phyloP scores from a whole-genome alignment of 2,329 filamentous ascomycete genomes.

The Colletotrichum eleusines region DNA sequence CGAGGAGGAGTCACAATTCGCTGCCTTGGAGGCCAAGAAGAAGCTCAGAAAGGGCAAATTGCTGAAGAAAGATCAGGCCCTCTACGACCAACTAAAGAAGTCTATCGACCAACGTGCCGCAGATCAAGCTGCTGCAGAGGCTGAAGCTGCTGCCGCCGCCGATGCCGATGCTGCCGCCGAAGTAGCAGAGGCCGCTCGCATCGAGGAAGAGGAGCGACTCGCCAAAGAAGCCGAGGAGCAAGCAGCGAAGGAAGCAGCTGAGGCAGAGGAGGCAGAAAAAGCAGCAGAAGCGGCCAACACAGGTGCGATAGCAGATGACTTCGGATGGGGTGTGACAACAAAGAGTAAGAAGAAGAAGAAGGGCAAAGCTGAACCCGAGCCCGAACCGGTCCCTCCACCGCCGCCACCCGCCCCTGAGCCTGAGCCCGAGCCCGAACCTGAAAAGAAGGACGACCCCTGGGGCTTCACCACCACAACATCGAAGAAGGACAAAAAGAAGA shows the following conservation, averaged over 20 bases:
- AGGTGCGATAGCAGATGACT: constrained; percentile 23
- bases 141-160: constrained; percentile 13
- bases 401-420: constrained; percentile 44
- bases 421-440: constrained; percentile 42
- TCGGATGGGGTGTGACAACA: constrained; percentile 44
- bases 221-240: constrained; percentile 56
- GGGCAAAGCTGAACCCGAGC: constrained; percentile 37
- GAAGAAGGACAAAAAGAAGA: constrained; percentile 56
- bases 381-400: constrained; percentile 32
- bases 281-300: constrained; percentile 44
- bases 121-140: constrained; percentile 48
- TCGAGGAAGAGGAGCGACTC: constrained; percentile 46
- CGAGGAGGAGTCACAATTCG: constrained; percentile 54
- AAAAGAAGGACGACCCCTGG: constrained; percentile 43
- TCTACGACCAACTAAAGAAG: constrained; percentile 53
- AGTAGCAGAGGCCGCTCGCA: constrained; percentile 51
- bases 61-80: constrained; percentile 60
- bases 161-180: constrained; percentile 50
- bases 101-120: constrained; percentile 49
- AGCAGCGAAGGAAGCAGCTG: constrained; percentile 34
- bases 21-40: constrained; percentile 60
- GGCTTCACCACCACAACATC: constrained; percentile 43
- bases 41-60: constrained; percentile 61
- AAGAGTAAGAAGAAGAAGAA: constrained; percentile 51
- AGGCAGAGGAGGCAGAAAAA: constrained; percentile 34